Conservation (phyloP, 805 yeast genomes). For the Candida mattraensis region DNA sequence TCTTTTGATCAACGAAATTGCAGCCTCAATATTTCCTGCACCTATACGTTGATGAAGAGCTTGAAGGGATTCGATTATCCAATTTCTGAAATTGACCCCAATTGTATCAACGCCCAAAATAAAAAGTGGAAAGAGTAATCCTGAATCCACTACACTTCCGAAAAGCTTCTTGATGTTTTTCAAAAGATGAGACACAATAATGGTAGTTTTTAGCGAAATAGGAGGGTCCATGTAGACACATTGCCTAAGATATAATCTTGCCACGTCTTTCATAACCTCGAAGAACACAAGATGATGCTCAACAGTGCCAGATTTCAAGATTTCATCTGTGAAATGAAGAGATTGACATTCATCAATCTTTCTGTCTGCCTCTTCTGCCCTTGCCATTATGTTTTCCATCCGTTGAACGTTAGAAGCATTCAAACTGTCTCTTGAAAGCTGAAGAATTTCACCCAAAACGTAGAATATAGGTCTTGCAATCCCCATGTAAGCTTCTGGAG, state of each 20-base stretch:
- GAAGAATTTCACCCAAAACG: constrained; percentile 7
- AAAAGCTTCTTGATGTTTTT: constrained; percentile 2
- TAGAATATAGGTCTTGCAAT: constrained; percentile 8
- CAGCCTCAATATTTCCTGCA: constrained; percentile 7
- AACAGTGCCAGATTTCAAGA: constrained; percentile 7
- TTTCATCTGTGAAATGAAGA: constrained; percentile 5
- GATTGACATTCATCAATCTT: constrained; percentile 6
- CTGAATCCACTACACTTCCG: constrained; percentile 10
- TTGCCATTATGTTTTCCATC: not conserved
- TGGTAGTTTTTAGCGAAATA: constrained; percentile 8
- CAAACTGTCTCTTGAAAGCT: constrained; percentile 2
- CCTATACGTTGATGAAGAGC: constrained; percentile 6
- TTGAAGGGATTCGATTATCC: constrained; percentile 5
- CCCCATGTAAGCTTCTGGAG: constrained; percentile 12
- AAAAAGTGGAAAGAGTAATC: constrained; percentile 8
- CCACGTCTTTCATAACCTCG: constrained; percentile 9
- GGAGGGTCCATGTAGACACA: constrained; percentile 13
- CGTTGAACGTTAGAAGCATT: constrained; percentile 1
- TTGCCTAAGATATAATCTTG: constrained; percentile 7
- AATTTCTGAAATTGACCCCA: constrained; percentile 1
- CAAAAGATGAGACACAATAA: constrained; percentile 5
- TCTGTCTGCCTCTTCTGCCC: constrained; percentile 2
- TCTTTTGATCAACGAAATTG: constrained; percentile 1
- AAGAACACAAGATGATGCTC: constrained; percentile 8
- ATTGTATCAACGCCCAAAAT: constrained; percentile 10